phyloP scores from a whole-genome alignment of 2,329 filamentous ascomycete genomes.

The Venturia pyrina region DNA sequence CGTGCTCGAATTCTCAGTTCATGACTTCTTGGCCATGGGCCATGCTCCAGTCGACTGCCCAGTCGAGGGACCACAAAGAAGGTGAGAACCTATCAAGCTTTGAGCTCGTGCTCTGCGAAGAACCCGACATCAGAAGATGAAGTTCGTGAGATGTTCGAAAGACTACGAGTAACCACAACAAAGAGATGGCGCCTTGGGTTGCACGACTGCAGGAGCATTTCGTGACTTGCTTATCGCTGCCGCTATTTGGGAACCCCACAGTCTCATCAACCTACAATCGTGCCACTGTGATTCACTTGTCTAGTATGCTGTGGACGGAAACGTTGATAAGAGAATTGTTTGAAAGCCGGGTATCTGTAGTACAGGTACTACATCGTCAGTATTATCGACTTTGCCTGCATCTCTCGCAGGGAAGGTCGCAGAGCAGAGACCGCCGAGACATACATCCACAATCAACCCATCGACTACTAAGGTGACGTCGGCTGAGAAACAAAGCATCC shows the following conservation, averaged over 20 bases:
- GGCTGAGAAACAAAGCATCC: not conserved
- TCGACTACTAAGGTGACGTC: not conserved
- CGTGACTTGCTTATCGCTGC: not conserved
- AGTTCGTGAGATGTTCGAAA: not conserved
- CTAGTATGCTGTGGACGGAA: not conserved
- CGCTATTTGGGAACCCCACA: not conserved
- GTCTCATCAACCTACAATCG: not conserved
- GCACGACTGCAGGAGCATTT: not conserved
- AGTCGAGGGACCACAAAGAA: not conserved
- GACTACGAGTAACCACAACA: not conserved
- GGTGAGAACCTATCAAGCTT: not conserved
- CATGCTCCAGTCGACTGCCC: not conserved
- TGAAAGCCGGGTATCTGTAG: not conserved
- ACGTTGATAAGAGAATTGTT: not conserved
- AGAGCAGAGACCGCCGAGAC: no score
- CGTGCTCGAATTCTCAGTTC: no score
- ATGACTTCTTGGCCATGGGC: no score
- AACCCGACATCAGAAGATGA: not conserved
- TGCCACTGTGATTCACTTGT: not conserved
- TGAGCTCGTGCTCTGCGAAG: not conserved
- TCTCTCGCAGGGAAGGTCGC: no score
- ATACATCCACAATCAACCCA: not conserved
- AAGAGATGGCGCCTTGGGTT: not conserved
- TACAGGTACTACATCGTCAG: not conserved
- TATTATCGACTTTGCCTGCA: not conserved